These are phyloP conservation scores for Rhizopogon salebrosus DNA, from an alignment of 768 basidiomycete genomes.

Conservation along the genomic window DNA sequence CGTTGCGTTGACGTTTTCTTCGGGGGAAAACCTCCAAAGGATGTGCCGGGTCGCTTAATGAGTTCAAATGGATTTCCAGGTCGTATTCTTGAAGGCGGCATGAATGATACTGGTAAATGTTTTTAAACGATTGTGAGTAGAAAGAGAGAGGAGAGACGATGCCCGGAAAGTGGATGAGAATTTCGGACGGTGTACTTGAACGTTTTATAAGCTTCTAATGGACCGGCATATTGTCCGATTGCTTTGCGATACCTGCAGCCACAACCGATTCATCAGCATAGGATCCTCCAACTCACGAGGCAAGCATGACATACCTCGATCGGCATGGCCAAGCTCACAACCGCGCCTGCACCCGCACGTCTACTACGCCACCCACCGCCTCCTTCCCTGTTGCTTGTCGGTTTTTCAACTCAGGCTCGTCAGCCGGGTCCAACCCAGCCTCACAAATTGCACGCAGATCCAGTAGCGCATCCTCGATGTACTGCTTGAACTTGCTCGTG, in stretches of 20 bases:
- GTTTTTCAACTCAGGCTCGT: background rate
- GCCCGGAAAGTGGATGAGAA: no score
- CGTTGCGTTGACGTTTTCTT: no score
- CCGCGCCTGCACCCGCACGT: background rate
- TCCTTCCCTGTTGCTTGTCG: no score
- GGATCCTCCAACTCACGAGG: background rate
- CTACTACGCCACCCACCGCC: background rate
- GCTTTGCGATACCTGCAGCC: background rate
- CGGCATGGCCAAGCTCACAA: background rate
- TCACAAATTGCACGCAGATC: constrained; percentile 63
- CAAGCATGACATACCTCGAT: background rate
- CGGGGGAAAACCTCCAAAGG: no score
- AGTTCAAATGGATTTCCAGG: no score
- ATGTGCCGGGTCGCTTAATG: no score
- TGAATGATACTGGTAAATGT: no score
- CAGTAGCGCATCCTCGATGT: constrained; percentile 54
- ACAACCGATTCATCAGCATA: background rate
- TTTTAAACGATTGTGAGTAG: no score
- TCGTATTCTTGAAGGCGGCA: no score
- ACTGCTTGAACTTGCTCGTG: constrained; percentile 59
- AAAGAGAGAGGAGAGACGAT: no score
- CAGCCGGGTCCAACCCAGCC: background rate
- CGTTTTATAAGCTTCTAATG: background rate
- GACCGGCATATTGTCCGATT: background rate
- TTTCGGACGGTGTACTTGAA: no score